Percentiles rank a stretch among this genome's conserved stretches.
Conservation (phyloP, 75 land plant species). For the Picea sitchensis region DNA sequence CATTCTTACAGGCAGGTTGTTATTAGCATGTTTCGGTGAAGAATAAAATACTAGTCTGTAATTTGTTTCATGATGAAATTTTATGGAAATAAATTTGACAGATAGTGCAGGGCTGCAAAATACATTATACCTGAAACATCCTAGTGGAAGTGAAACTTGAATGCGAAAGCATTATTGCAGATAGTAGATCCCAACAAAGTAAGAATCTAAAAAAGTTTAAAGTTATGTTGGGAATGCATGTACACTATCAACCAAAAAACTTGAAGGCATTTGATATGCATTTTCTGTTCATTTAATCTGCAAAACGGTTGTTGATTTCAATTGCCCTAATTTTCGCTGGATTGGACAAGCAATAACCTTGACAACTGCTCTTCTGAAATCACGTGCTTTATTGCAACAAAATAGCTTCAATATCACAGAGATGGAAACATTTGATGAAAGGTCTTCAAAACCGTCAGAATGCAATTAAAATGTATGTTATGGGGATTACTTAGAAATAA, state of each 20-base stretch:
- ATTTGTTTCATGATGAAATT: background rate
- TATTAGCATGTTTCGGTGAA: background rate
- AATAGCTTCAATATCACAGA: no score
- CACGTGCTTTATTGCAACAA: no score
- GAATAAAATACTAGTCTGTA: background rate
- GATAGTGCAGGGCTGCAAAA: background rate
- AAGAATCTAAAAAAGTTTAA: background rate
- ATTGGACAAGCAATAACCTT: background rate
- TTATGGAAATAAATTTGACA: background rate
- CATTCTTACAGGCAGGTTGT: background rate
- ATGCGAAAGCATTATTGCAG: background rate
- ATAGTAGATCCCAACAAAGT: background rate
- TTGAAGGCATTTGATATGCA: background rate
- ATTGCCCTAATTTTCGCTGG: background rate
- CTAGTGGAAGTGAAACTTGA: background rate
- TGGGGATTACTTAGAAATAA: no score
- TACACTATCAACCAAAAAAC: background rate
- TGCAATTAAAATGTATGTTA: no score
- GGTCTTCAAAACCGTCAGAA: no score
- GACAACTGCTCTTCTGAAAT: no score
- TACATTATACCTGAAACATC: background rate
- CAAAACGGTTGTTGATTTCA: background rate
- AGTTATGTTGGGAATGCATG: background rate
- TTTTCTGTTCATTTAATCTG: background rate
- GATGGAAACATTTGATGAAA: no score